Base-by-base conservation (phyloP, 139 green algal genomes). In the Chlorella sorokiniana region DNA sequence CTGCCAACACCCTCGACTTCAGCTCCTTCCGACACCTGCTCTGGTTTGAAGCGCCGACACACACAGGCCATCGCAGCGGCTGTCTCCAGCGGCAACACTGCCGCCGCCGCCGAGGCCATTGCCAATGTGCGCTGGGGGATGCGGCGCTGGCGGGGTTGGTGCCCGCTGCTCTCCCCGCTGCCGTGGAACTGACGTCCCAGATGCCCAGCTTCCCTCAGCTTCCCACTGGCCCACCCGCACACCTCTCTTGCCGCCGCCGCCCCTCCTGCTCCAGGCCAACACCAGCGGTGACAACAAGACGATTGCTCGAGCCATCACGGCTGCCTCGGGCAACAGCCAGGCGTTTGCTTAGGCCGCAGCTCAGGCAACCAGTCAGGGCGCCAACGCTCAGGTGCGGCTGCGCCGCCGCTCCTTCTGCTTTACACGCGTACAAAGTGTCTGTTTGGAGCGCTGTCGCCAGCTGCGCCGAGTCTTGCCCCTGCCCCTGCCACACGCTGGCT, bases 311-410 rank as follows among this genome's bases (percentile, higher is more conserved):
- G 73, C 73, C 27, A 63, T 77, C 3, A 44, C 70, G 3, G 44
- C 70, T 0, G 70, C 70, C 2, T 62, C 70, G 16, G 70, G 70
- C 4, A 29, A 77, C 16, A 44, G n/a, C 5, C 18, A 62, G n/a
- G 70, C 70, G 70, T 44, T 77, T n/a, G 70, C 70, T 18, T 8
- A 76, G 68, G 68, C 27, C 6, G 68, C 35, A 25, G 35, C 64
- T 35, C 11, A 45, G 65, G 65, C 65, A n/a, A 48, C 65, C 23
- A 38, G 35, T 18, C 35, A 72, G 65, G 65, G 65, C 10, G 65
- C 65, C 37, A 33, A 33, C 37, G 65, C 65, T 44, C 29, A 9
- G 16, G 65, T 72, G 65, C 31, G 65, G 4, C 22, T 18, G 35
- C 4, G n/a, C n/a, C n/a, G n/a, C n/a, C n/a, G n/a, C n/a, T n/a